Evolutionary conservation across 345 rosid genomes (phyloP).

Genomic region (Reutealis trisperma): DNA sequence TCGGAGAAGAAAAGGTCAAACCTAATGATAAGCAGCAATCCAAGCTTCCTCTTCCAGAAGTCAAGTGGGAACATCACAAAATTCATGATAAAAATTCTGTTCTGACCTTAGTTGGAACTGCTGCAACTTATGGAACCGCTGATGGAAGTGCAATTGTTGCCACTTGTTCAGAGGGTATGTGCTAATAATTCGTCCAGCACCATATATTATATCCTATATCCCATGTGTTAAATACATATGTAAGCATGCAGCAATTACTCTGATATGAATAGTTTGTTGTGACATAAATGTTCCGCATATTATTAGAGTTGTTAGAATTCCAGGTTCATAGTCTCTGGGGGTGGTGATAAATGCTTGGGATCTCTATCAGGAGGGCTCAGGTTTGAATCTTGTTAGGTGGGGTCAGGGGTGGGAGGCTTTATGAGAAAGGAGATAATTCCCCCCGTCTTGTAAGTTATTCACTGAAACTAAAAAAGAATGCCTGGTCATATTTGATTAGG

Average conservation of each 20-base stretch:
- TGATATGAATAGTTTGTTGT: not conserved
- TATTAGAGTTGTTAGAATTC: not conserved
- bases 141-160: constrained; percentile 83
- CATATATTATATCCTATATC: not conserved
- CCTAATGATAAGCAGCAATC: constrained; percentile 61
- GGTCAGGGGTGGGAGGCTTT: no score
- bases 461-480: no score
- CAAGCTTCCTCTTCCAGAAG: constrained; percentile 79
- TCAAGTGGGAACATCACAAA: constrained; percentile 87
- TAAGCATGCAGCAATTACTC: not conserved
- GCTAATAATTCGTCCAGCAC: not conserved
- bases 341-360: no score
- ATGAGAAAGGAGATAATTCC: no score
- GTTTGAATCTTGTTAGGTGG: no score
- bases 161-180: constrained; percentile 89
- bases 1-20: constrained; percentile 75
- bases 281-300: not conserved
- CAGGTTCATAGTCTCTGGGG: no score
- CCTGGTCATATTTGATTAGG: no score
- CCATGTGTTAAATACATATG: not conserved
- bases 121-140: constrained; percentile 80
- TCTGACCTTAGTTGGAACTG: constrained; percentile 65
- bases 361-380: no score
- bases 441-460: no score
- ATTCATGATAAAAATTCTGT: constrained; percentile 66